Conservation (phyloP, 1,139 yeast species). For the Magnusiomyces tetraspermus region DNA sequence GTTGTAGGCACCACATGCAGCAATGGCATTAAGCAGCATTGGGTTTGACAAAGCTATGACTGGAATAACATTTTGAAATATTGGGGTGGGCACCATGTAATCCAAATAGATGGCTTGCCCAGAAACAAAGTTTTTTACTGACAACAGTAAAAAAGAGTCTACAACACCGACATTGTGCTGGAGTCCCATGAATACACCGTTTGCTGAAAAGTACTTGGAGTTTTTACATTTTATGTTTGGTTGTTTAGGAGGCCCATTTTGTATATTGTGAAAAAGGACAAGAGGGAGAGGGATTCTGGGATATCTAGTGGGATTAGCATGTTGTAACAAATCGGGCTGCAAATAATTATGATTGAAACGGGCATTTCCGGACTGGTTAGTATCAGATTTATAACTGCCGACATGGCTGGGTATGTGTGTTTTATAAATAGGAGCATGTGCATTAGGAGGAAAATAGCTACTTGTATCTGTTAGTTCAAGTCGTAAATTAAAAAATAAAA, state of each 20-base stretch:
- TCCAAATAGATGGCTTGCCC: slow-evolving; percentile 13
- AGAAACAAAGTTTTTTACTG: slow-evolving; percentile 9
- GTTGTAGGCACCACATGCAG: slow-evolving; percentile 12
- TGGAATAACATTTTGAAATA: slow-evolving; percentile 12
- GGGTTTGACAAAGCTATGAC: slow-evolving; percentile 12
- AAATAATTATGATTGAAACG: no score
- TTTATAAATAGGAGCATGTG: no score
- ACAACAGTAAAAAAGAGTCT: slow-evolving; percentile 6
- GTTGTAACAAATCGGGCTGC: not conserved
- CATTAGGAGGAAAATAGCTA: no score
- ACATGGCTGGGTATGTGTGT: no score
- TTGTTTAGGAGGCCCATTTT: not conserved
- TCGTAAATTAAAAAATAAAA: no score
- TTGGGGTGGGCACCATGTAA: slow-evolving; percentile 11
- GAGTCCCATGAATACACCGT: not conserved
- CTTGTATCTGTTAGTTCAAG: no score
- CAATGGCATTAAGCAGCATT: slow-evolving; percentile 11
- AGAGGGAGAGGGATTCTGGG: not conserved
- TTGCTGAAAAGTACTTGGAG: not conserved
- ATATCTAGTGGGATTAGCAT: not conserved
- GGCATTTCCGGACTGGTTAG: no score
- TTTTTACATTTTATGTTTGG: not conserved
- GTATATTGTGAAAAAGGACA: not conserved
- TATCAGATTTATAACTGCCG: no score
- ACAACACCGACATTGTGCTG: slow-evolving; percentile 1